These are phyloP conservation scores for Globisporangium radiosum DNA, from an alignment of 352 stramenopile genomes.

Conservation along the genomic window DNA sequence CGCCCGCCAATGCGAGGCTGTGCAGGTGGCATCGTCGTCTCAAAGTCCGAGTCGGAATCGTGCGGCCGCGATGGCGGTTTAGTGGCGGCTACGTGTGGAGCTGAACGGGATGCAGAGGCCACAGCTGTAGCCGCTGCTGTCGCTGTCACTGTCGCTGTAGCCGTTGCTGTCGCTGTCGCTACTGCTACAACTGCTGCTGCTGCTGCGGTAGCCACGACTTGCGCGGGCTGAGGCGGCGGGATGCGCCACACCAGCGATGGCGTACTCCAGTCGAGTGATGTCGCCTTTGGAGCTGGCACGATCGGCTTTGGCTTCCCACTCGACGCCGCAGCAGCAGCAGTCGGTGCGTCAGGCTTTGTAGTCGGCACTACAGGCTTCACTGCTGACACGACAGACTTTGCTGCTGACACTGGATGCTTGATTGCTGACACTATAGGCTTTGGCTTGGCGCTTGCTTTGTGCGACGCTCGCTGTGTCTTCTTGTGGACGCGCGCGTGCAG, in stretches of 20 bases:
- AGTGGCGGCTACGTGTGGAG: not conserved
- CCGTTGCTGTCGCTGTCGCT: not conserved
- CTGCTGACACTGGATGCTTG: not conserved
- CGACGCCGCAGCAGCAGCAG: not conserved
- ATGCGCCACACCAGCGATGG: not conserved
- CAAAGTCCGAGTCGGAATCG: conserved; percentile 11
- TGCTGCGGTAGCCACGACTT: not conserved
- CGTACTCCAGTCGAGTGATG: conserved; percentile 1
- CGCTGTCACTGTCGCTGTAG: not conserved
- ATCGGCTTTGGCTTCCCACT: not conserved
- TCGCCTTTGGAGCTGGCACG: not conserved
- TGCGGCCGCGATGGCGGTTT: conserved; percentile 4
- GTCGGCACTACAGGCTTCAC: not conserved
- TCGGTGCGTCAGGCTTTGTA: not conserved
- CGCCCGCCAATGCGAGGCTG: too few species aligned
- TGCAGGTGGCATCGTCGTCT: not conserved
- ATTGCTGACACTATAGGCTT: not conserved
- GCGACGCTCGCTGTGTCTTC: conserved; percentile 14
- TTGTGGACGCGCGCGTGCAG: conserved; percentile 13
- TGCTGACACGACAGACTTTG: not conserved
- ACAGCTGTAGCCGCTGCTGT: not conserved
- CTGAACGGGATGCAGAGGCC: not conserved
- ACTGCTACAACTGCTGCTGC: not conserved
- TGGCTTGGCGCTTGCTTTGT: conserved; percentile 1
- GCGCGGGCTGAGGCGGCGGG: not conserved